A percentile compares a stretch with the other conserved stretches of the same genome.
Evolutionary conservation across 352 stramenopile genomes (phyloP).

Genomic region (Phytophthora colocasiae): DNA sequence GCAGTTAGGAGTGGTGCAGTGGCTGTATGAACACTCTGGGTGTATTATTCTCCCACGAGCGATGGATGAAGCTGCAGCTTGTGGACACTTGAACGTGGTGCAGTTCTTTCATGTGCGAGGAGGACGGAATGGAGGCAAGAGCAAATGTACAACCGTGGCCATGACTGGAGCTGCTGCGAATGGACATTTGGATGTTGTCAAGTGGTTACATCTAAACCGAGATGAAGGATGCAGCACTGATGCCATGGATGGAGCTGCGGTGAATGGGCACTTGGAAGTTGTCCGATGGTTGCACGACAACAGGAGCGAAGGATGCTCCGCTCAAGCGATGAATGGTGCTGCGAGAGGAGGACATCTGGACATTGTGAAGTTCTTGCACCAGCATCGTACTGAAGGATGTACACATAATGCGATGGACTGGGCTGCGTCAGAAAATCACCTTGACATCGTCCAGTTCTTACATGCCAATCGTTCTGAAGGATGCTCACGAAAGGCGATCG

Average conservation of each 20-base stretch:
- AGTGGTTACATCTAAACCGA: slow-evolving; percentile 33
- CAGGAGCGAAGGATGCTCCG: slow-evolving; percentile 28
- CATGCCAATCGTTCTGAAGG: slow-evolving; percentile 35
- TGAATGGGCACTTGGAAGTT: slow-evolving; percentile 33
- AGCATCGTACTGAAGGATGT: slow-evolving; percentile 36
- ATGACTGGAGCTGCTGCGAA: slow-evolving; percentile 31
- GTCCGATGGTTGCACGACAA: slow-evolving; percentile 39
- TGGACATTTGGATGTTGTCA: slow-evolving; percentile 30
- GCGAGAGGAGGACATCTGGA: slow-evolving; percentile 23
- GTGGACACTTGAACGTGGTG: slow-evolving; percentile 30
- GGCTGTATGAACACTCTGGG: slow-evolving; percentile 26
- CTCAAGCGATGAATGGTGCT: slow-evolving; percentile 36
- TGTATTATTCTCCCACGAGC: slow-evolving; percentile 30
- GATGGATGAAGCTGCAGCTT: slow-evolving; percentile 35
- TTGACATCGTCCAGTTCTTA: slow-evolving; percentile 35
- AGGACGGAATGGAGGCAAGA: slow-evolving; percentile 4
- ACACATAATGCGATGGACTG: slow-evolving; percentile 41
- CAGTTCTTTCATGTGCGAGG: slow-evolving; percentile 32
- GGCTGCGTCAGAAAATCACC: slow-evolving; percentile 29
- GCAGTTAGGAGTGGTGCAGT: slow-evolving; percentile 22
- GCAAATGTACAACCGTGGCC: slow-evolving; percentile 29
- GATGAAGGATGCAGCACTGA: slow-evolving; percentile 27
- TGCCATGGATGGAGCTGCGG: slow-evolving; percentile 25
- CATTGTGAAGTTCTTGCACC: slow-evolving; percentile 38
- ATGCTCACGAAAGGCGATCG: slow-evolving; percentile 33